Base-by-base conservation (phyloP, 2,329 filamentous ascomycete species). In the Colletotrichum higginsianum region DNA sequence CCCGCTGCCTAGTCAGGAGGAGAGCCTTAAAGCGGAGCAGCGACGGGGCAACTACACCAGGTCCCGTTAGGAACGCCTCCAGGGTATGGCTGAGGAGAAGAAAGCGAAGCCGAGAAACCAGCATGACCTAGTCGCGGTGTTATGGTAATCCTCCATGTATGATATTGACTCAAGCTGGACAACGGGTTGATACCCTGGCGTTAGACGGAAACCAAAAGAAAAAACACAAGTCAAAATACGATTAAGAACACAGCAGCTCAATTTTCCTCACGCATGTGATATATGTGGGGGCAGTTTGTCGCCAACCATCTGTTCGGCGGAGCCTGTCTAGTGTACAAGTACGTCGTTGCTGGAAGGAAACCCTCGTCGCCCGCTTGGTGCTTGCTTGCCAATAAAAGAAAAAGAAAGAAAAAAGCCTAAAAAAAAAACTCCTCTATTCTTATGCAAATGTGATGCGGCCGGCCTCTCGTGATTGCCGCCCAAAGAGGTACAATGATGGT, bases 1-100 rank as follows among this genome's bases (percentile, higher is more conserved):
- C 7, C 94, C 93, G 11, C 82, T 97, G 53, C 94, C 94, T 0
- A 95, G 93, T 79, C 94, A 97, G 82, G 90, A 93, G 78, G 94
- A 96, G 79, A 95, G 93, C 76, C 82, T 97, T 76, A 89, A 91
- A 75, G 90, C 92, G 80, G 93, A 96, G 81, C 94, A 96, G 85
- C 88, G 88, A 67, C 85, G 85, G 65, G 90, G 90, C 4, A 86
- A 91, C 74, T 92, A 90, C 76, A 91, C 88, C 18, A 81, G 87
- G 61, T 79, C 84, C 35, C 65, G 68, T 35, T 71, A 49, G 49
- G 61, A 18, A 55, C 52, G 30, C 12, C 30, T 55, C 52, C 4
- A 21, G 18, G 30, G 30, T 21, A 55, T 40, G 30, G 12, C 18
- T 1, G 60, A 47, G 30, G 60, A 15, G 15, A 23, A 15, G 15